Evolutionary conservation across 140 eudicot species (phyloP).

Genomic region (Oenanthe javanica): DNA sequence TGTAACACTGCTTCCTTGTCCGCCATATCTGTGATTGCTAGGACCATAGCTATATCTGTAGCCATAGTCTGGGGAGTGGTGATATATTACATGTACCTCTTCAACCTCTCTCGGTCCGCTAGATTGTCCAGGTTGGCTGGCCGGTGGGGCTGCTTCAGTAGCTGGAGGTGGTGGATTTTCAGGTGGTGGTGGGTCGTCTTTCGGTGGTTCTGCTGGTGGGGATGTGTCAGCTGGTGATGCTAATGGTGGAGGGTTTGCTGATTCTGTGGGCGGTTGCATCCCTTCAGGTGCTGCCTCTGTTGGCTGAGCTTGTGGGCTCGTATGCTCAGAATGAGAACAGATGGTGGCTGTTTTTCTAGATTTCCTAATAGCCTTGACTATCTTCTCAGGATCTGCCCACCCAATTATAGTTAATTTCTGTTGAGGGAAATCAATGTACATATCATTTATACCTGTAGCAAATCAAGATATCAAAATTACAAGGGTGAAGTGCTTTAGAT

Average conservation of each 20-base stretch:
- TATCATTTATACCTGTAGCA: conserved; percentile 58
- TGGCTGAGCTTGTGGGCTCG: neutral
- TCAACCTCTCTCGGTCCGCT: conserved; percentile 30
- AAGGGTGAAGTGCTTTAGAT: neutral
- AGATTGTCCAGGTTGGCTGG: conserved; percentile 29
- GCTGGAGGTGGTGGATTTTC: conserved; percentile 23
- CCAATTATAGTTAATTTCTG: conserved; percentile 59
- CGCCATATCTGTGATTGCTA: conserved; percentile 25
- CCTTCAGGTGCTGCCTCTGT: conserved; percentile 32
- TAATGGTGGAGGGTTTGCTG: conserved; percentile 29
- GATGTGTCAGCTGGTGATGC: conserved; percentile 35
- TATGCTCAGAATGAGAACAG: conserved; percentile 46
- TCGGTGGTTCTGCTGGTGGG: conserved; percentile 38
- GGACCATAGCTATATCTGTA: conserved; percentile 25
- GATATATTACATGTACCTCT: conserved; percentile 62
- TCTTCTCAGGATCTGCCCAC: conserved; percentile 69
- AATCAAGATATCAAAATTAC: conserved; percentile 4
- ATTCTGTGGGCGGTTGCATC: conserved; percentile 27
- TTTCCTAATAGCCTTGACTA: conserved; percentile 55
- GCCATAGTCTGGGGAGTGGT: conserved; percentile 51
- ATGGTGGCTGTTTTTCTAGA: conserved; percentile 36
- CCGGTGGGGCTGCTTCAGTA: conserved; percentile 18
- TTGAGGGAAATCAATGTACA: conserved; percentile 61
- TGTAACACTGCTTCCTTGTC: conserved; percentile 23
- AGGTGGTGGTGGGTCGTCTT: conserved; percentile 32